Percentiles rank a stretch among this genome's conserved stretches.
Conservation (phyloP, 73 alveolate genomes). For the Vitrella brassicaformis region DNA sequence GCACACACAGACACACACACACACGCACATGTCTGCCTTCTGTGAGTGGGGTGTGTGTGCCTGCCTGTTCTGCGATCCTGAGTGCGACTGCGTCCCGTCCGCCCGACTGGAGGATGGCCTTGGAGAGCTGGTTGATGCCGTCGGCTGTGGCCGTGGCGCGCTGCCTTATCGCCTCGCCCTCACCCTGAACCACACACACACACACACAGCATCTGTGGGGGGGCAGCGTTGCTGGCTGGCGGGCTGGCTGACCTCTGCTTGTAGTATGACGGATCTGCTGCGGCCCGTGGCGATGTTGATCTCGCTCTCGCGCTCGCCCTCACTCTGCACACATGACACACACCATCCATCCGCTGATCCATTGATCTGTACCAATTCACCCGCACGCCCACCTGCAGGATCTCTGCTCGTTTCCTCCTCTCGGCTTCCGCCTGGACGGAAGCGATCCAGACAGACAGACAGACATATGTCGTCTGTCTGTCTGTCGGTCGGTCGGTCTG, state of each 20-base stretch:
- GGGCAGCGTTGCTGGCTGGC: too few species aligned
- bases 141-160: not conserved
- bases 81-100: slow-evolving; percentile 59
- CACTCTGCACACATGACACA: too few species aligned
- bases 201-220: too few species aligned
- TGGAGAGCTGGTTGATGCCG: slow-evolving; percentile 18
- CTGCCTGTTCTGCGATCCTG: slow-evolving; percentile 47
- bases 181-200: slow-evolving; percentile 11
- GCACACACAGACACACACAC: not conserved
- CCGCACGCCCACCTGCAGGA: too few species aligned
- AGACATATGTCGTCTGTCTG: too few species aligned
- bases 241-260: slow-evolving; percentile 77
- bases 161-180: slow-evolving; percentile 27
- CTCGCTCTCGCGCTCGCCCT: slow-evolving; percentile 15
- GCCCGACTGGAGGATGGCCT: slow-evolving; percentile 29
- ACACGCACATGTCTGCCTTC: not conserved
- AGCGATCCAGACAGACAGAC: not conserved
- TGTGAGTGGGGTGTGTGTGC: not conserved
- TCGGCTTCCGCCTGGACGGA: slow-evolving; percentile 69
- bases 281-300: slow-evolving; percentile 67
- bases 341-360: too few species aligned
- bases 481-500: too few species aligned
- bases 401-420: slow-evolving; percentile 64
- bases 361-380: too few species aligned
- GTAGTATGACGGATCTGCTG: slow-evolving; percentile 45